Evolutionary conservation across 2,329 filamentous ascomycete genomes (phyloP).

Genomic region (Clonostachys rosea): DNA sequence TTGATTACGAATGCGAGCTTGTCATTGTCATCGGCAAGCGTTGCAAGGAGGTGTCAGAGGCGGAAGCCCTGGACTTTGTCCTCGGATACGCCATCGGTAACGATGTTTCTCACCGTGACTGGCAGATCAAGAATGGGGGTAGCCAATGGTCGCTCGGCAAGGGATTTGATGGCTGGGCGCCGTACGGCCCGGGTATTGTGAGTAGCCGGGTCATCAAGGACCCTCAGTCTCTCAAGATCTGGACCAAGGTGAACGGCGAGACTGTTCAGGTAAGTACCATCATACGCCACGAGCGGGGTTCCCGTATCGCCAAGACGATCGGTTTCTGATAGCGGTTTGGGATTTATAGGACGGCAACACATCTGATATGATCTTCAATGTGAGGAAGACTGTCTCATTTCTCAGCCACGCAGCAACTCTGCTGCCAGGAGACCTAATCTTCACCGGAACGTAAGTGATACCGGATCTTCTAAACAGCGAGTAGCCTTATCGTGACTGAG

Average conservation of each 20-base stretch:
- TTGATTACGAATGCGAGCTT: conserved; percentile 80
- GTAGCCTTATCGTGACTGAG: neutral
- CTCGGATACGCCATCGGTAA: conserved; percentile 73
- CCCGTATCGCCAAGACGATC: neutral
- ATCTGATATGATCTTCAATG: conserved; percentile 58
- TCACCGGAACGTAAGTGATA: conserved; percentile 54
- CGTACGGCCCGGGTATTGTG: conserved; percentile 69
- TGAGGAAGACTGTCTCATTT: conserved; percentile 54
- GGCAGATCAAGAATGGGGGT: conserved; percentile 64
- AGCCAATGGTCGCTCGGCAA: conserved; percentile 71
- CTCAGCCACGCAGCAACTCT: conserved; percentile 59
- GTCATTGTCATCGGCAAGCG: conserved; percentile 68
- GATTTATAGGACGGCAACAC: conserved; percentile 42
- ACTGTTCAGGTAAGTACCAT: conserved; percentile 40
- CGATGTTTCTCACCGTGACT: conserved; percentile 76
- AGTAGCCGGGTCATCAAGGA: conserved; percentile 47
- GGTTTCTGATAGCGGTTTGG: neutral
- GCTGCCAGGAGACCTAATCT: conserved; percentile 60
- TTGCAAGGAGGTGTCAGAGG: conserved; percentile 60
- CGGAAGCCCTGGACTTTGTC: conserved; percentile 64
- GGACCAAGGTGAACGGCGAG: conserved; percentile 55
- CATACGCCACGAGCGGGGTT: neutral
- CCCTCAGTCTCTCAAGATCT: conserved; percentile 51
- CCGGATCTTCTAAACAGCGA: neutral
- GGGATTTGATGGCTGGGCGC: conserved; percentile 72